Evolutionary conservation across 202 grass and related monocot species (phyloP).

Genomic region (Zizania palustris): DNA sequence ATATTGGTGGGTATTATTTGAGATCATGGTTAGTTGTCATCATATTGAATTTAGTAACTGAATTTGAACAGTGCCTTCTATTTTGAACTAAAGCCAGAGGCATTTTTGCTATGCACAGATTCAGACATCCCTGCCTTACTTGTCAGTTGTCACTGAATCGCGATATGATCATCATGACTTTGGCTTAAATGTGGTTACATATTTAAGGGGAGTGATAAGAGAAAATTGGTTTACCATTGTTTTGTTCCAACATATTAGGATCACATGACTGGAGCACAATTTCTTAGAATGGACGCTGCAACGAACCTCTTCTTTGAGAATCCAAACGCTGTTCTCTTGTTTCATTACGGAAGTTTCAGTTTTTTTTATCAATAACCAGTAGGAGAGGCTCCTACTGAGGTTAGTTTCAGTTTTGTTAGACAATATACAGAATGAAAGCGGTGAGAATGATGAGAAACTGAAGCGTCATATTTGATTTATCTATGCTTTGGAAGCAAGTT

Average conservation of each 20-base stretch:
- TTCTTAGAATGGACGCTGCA: background rate
- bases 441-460: background rate
- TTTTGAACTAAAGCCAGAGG: no score
- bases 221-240: no score
- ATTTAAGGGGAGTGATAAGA: no score
- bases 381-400: no score
- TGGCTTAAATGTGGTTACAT: background rate
- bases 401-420: background rate
- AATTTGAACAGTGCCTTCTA: no score
- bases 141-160: no score
- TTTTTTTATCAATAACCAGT: no score
- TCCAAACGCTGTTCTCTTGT: background rate
- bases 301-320: background rate
- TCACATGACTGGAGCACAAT: background rate
- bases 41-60: no score
- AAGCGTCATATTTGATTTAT: background rate
- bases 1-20: background rate
- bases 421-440: background rate
- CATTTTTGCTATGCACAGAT: no score
- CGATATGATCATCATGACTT: no score
- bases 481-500: no score
- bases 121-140: background rate
- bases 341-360: background rate
- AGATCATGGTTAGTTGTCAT: no score
- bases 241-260: background rate